Base-by-base conservation (phyloP, 2,329 filamentous ascomycete species). In the Ramichloridium luteum region DNA sequence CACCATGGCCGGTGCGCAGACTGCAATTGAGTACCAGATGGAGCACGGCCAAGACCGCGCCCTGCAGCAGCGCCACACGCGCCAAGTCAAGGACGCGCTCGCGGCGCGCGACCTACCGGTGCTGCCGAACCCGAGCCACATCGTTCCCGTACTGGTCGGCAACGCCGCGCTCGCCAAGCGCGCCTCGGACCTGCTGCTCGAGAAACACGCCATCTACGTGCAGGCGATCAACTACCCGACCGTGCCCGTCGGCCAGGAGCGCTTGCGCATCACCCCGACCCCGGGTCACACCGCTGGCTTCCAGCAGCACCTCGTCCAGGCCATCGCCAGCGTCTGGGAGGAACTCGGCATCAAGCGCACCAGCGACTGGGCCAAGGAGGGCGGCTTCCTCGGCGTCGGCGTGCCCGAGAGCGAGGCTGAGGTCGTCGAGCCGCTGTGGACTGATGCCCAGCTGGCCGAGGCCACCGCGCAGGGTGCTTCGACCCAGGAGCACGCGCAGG, bases 221-320 rank as follows among this genome's bases (percentile, higher is more conserved):
- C 90, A 98, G 62, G 85, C 84, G 34, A 96, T 98, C 70, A 98
- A 98, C 65, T 96, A 96, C 61, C 90, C 90, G 2, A 98, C 90
- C 31, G 90, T 98, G 3, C 90, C 90, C 2, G 84, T 93, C 5
- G 90, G 90, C n/a, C 86, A 98, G 65, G 90, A 98, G 61, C 78
- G 90, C 36, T 77, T 98, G 35, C 80, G 90, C 45, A 84, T 98
- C 57, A 98, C 90, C 2, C 90, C 90, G 0, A 98, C 90, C 1
- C 90, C 90, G 0, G 90, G 90, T 26, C 90, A 98, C 57, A 74
- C 73, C 34, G 80, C 80, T 60, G 74, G 82, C 46, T 84, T 81
- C 61, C 83, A 85, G 40, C 80, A 92, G 44, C 75, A 93, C 49
- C 76, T 98, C 4, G 77, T 94, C 16, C 61, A 75, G 37, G 85